These are phyloP conservation scores for Xylariaceae sp. DNA, from an alignment of 2,329 filamentous ascomycete species.

Conservation along the genomic window DNA sequence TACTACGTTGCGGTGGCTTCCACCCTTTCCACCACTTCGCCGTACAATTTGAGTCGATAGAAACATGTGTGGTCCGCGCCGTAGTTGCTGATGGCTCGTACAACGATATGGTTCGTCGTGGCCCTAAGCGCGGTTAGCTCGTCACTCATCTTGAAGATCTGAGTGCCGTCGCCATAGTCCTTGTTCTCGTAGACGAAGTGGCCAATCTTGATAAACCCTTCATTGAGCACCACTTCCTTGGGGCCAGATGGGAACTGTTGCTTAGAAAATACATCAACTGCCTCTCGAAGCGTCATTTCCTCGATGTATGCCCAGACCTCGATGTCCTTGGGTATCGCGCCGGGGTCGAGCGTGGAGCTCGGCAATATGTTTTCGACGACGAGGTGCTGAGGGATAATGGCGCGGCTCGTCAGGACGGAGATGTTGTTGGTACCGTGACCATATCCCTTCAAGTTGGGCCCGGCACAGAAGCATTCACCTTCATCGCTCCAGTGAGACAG, in stretches of 20 bases:
- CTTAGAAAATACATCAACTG: conserved; percentile 47
- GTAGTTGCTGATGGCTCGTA: conserved; percentile 62
- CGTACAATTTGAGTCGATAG: conserved; percentile 65
- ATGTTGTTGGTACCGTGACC: conserved; percentile 63
- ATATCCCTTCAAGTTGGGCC: conserved; percentile 44
- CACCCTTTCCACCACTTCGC: conserved; percentile 37
- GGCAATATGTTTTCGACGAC: conserved; percentile 73
- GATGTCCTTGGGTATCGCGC: conserved; percentile 65
- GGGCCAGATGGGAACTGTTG: conserved; percentile 43
- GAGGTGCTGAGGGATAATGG: conserved; percentile 68
- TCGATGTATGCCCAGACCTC: conserved; percentile 69
- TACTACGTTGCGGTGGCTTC: conserved; percentile 2
- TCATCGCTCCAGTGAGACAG: conserved; percentile 74
- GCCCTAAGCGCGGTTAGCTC: conserved; percentile 52
- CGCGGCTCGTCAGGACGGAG: conserved; percentile 60
- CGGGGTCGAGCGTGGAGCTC: conserved; percentile 62
- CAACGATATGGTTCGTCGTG: conserved; percentile 53
- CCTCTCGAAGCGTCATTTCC: conserved; percentile 45
- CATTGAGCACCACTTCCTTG: conserved; percentile 34
- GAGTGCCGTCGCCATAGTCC: conserved; percentile 46
- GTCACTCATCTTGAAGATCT: conserved; percentile 56
- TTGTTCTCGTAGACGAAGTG: conserved; percentile 56
- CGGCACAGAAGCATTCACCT: conserved; percentile 87
- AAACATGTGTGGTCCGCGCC: conserved; percentile 66
- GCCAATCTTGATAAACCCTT: conserved; percentile 59